These are phyloP conservation scores for Vanilla planifolia DNA, from an alignment of 106 monocot species.

Conservation along the genomic window DNA sequence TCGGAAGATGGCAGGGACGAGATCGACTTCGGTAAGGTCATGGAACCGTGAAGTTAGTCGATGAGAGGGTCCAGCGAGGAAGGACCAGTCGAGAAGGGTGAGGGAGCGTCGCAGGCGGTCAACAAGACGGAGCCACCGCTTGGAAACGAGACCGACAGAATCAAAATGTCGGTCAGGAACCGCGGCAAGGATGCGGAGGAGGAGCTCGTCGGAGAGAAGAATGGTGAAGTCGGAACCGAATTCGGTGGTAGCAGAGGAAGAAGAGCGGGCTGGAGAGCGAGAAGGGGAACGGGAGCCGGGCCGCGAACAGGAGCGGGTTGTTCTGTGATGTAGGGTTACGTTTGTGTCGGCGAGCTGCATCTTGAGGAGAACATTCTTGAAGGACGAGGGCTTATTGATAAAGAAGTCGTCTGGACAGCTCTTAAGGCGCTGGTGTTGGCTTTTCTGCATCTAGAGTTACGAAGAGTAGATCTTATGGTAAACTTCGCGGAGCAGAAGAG, in stretches of 20 bases:
- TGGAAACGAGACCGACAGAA: conserved; percentile 65
- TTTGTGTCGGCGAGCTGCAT: conserved; percentile 19
- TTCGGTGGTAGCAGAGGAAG: background rate
- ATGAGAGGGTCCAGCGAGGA: conserved; percentile 27
- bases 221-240: conserved; percentile 33
- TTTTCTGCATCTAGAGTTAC: conserved; percentile 20
- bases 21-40: conserved; percentile 54
- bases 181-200: conserved; percentile 55
- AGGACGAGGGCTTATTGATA: conserved; percentile 12
- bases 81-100: conserved; percentile 57
- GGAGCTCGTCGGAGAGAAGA: conserved; percentile 71
- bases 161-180: conserved; percentile 18
- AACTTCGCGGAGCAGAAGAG: background rate
- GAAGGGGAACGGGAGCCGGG: conserved; percentile 17
- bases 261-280: conserved; percentile 12
- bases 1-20: conserved; percentile 63
- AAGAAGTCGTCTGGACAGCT: conserved; percentile 31
- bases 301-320: conserved; percentile 10
- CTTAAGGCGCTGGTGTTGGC: conserved; percentile 15
- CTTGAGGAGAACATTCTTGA: conserved; percentile 36
- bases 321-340: conserved; percentile 19
- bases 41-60: conserved; percentile 59
- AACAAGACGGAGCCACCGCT: conserved; percentile 74
- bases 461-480: background rate
- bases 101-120: conserved; percentile 62